Base-by-base conservation (phyloP, 208 protist species). In the Vickermania ingenoplastis region DNA sequence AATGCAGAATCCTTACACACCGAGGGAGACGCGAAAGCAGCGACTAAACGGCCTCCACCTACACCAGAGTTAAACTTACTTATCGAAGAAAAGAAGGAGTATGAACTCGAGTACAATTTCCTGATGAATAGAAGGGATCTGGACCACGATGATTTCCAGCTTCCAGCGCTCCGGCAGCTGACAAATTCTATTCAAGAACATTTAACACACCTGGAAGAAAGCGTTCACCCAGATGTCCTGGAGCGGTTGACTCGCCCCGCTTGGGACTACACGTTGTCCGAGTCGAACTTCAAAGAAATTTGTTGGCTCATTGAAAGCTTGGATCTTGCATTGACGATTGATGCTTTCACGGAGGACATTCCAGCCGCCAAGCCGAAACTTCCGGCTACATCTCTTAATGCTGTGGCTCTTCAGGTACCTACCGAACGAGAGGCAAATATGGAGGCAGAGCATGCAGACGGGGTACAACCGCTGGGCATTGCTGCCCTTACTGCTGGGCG, bases 221-320 rank as follows among this genome's bases (percentile, higher is more conserved):
- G 21, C 5, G 22, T 13, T 17, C 50, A 26, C 24, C 21, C 13
- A 13, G 50, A 54, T 25, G 50, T 54, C 22, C 24, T 54, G 50
- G 50, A 54, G 50, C 36, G 36, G 36, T 17, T 45, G 7, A 45
- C 36, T 17, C 36, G 36, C 7, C 11, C 36, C 17, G 11, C 36
- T 7, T 45, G 36, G 36, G 36, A 45, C 36, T 45, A 45, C 36
- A 45, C 36, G 17, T 17, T 45, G 7, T 54, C 50, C 50, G 21
- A 57, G 26, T 69, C 62, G 5, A 87, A 87, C 63, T 77, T 72
- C 51, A 70, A 72, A 28, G 73, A 70, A 26, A 77, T 87, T 56
- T 63, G 41, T n/a, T 87, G 75, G 75, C 63, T 83, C 7, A 59
- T 83, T 41, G 73, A 83, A 53, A 87, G 80, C 48, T 48, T 81